Base-by-base conservation (phyloP, 441 rosid genomes). In the Populus hybrid region DNA sequence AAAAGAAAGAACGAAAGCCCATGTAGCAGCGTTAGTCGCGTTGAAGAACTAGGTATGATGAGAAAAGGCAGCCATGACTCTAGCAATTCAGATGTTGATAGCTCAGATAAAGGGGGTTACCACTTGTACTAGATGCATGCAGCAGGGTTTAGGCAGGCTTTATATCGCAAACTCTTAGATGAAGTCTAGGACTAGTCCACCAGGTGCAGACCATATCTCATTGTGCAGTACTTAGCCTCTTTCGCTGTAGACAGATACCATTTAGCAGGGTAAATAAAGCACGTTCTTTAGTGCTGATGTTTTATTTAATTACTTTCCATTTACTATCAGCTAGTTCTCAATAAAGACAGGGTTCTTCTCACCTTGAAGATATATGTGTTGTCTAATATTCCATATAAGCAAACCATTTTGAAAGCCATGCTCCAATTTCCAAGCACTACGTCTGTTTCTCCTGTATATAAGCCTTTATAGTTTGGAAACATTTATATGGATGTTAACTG, bases 11-110 rank as follows among this genome's bases (percentile, higher is more conserved):
- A 78, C 4, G 78, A 46, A 23, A 80, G 77, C 67, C 85, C 87
- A 0, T 53, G 1, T 2, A 83, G 89, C 26, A 83, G 78, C 74
- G 69, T 85, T n/a, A 87, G 89, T 69, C 74, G 85, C 0, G 77
- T 87, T 72, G 89, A 79, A 68, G 89, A 87, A 67, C 21, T 85
- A 86, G 46, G 26, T 70, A 69, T 10, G 68, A 71, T 67, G 76
- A 85, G 75, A 74, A 83, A 34, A 78, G 76, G 80, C 14, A 70
- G 40, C 18, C 76, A 70, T 0, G 74, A 83, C 0, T 70, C 84
- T n/a, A 81, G 82, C 76, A 86, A 85, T 74, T 84, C 88, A 14
- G 85, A 84, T 53, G 77, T 84, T 42, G 88, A 80, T 65, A 85
- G 89, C 79, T 84, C 86, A 46, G 86, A 82, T 64, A 69, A 81